Evolutionary conservation across 164 flowering plant species (phyloP).

Genomic region (Annona squamosa): DNA sequence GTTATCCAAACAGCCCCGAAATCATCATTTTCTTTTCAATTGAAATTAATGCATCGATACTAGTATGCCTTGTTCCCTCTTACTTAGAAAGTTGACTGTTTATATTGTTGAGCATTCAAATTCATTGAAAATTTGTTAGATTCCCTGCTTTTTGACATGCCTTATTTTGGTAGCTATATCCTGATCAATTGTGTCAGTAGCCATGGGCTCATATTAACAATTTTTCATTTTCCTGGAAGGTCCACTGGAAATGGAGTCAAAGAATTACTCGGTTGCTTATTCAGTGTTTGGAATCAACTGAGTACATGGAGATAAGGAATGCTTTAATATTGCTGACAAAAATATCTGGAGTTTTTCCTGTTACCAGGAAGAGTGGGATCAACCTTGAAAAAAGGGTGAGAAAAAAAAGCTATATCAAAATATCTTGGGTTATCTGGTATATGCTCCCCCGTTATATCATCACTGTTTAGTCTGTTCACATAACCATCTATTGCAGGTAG

Average conservation of each 20-base stretch:
- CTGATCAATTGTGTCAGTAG: not conserved
- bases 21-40: no score
- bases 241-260: slow-evolving; percentile 99
- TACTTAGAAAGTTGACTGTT: no score
- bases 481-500: slow-evolving; percentile 46
- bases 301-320: slow-evolving; percentile 97
- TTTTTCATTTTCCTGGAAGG: slow-evolving; percentile 35
- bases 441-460: not conserved
- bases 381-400: slow-evolving; percentile 92
- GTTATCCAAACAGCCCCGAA: no score
- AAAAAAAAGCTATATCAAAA: not conserved
- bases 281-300: slow-evolving; percentile 91
- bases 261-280: slow-evolving; percentile 79
- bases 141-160: not conserved
- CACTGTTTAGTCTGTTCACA: not conserved
- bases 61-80: no score
- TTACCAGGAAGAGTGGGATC: slow-evolving; percentile 88
- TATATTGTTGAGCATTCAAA: not conserved
- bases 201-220: not conserved
- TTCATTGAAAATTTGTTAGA: not conserved
- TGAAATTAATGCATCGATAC: no score
- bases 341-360: slow-evolving; percentile 91
- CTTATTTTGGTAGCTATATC: not conserved
- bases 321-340: slow-evolving; percentile 86
- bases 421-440: not conserved